These are phyloP conservation scores for Crithidia acanthocephali DNA, from an alignment of 208 protist species.

Conservation along the genomic window DNA sequence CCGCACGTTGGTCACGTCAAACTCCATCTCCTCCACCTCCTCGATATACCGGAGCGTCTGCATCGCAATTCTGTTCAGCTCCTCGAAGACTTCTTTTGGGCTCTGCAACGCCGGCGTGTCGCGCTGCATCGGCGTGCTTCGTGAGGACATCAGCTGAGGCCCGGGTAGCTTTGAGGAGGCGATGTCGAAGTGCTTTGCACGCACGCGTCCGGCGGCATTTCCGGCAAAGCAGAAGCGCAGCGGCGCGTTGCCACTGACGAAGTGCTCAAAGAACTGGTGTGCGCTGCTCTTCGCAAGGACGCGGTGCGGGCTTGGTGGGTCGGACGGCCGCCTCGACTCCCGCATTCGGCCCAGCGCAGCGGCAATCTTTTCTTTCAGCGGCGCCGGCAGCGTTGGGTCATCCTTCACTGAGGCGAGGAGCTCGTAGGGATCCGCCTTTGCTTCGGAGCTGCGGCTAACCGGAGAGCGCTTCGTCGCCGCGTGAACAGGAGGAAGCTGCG, in stretches of 20 bases:
- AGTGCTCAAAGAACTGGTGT: slow-evolving; percentile 27
- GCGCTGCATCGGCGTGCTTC: slow-evolving; percentile 18
- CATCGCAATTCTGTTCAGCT: slow-evolving; percentile 69
- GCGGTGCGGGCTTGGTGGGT: slow-evolving; percentile 2
- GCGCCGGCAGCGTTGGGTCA: slow-evolving; percentile 24
- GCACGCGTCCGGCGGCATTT: slow-evolving; percentile 11
- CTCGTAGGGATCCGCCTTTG: slow-evolving; percentile 26
- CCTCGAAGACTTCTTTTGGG: slow-evolving; percentile 67
- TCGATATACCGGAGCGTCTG: slow-evolving; percentile 85
- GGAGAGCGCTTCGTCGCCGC: slow-evolving; percentile 19
- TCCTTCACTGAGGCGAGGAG: slow-evolving; percentile 24
- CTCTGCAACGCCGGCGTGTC: slow-evolving; percentile 57
- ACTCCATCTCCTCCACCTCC: slow-evolving; percentile 77
- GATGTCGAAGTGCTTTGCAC: slow-evolving; percentile 41
- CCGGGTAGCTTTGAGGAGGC: slow-evolving; percentile 33
- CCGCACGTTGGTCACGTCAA: slow-evolving; percentile 63
- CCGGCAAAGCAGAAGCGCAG: slow-evolving; percentile 30
- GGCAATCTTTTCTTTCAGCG: slow-evolving; percentile 25
- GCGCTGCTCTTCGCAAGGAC: slow-evolving; percentile 11
- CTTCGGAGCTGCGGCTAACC: slow-evolving; percentile 14
- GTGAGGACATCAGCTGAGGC: slow-evolving; percentile 6
- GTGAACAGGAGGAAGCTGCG: slow-evolving; percentile 27
- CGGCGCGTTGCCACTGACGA: slow-evolving; percentile 39
- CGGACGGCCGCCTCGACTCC: neutral
- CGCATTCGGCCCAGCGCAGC: slow-evolving; percentile 21